Percentiles rank a stretch among this genome's conserved stretches.
Conservation (phyloP, 495 filamentous ascomycete species). For the Aeminium ludgeri region DNA sequence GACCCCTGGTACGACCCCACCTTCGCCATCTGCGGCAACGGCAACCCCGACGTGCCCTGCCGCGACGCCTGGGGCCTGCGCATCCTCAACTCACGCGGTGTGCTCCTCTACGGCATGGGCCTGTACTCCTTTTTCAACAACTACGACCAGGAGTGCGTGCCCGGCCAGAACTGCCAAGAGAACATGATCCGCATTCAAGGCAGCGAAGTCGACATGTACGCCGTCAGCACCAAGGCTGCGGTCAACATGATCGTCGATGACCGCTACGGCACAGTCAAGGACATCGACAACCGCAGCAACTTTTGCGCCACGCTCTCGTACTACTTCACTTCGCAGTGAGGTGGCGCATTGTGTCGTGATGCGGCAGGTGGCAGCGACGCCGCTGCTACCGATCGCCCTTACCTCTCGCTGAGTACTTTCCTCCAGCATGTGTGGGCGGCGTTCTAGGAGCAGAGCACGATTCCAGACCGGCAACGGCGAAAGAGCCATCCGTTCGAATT, state of each 20-base stretch:
- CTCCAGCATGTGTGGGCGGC: too few relatives aligned
- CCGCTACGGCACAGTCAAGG: slow-evolving; percentile 7
- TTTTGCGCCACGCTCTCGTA: slow-evolving; percentile 19
- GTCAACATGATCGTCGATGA: slow-evolving; percentile 19
- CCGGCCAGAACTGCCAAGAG: slow-evolving; percentile 34
- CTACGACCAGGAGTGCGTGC: slow-evolving; percentile 27
- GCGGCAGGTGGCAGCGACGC: background rate
- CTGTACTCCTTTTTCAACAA: slow-evolving; percentile 62
- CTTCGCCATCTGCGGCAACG: slow-evolving; percentile 22
- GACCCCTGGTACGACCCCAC: slow-evolving; percentile 23
- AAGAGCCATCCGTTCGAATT: too few relatives aligned
- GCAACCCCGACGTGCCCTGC: slow-evolving; percentile 21
- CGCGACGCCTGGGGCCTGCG: slow-evolving; percentile 39
- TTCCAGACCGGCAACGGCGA: too few relatives aligned
- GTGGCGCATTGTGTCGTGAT: background rate
- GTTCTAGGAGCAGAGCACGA: too few relatives aligned
- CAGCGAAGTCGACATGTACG: slow-evolving; percentile 32
- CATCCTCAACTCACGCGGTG: slow-evolving; percentile 21
- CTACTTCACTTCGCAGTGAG: slow-evolving; percentile 5
- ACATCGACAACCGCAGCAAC: slow-evolving; percentile 23
- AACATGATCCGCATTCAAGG: slow-evolving; percentile 35
- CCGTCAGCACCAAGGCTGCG: slow-evolving; percentile 15
- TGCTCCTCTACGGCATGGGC: slow-evolving; percentile 42
- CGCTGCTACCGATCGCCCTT: too few relatives aligned
- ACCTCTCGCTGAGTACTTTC: too few relatives aligned